A percentile compares a stretch with the other conserved stretches of the same genome.
Evolutionary conservation across 257 asterid genomes (phyloP).

Genomic region (Solanum commersonii): DNA sequence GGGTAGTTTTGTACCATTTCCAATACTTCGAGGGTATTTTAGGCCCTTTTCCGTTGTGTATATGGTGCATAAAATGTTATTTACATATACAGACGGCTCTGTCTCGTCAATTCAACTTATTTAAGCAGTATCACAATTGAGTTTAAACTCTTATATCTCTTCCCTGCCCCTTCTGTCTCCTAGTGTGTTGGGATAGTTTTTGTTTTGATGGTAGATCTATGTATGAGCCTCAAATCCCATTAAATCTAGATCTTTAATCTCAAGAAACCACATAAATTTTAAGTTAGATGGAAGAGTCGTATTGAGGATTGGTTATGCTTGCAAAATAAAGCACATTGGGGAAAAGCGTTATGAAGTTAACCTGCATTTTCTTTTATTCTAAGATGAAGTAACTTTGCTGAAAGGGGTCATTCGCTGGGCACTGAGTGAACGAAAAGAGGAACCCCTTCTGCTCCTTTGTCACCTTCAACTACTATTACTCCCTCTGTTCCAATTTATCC

Average conservation of each 20-base stretch:
- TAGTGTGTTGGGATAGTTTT: not conserved
- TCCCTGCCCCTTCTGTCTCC: not conserved
- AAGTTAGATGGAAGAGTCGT: not conserved
- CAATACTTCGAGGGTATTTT: too few relatives aligned
- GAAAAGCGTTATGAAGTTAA: not conserved
- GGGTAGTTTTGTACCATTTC: too few relatives aligned
- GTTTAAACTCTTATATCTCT: not conserved
- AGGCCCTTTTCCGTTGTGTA: too few relatives aligned
- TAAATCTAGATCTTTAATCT: not conserved
- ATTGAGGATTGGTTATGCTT: not conserved
- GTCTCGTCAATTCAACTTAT: not conserved
- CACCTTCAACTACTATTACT: not conserved
- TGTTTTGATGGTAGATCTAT: not conserved
- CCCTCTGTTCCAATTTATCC: not conserved
- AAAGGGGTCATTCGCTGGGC: not conserved
- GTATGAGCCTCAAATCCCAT: not conserved
- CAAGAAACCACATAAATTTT: not conserved
- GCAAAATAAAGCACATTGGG: not conserved
- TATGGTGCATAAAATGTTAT: not conserved
- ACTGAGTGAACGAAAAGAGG: not conserved
- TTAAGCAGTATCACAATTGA: not conserved
- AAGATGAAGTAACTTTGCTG: not conserved
- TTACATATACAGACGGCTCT: not conserved
- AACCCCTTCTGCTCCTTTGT: not conserved
- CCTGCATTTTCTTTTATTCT: not conserved